Conservation (phyloP, 192 early-diverging fungal genomes). For the Backusella westeae region DNA sequence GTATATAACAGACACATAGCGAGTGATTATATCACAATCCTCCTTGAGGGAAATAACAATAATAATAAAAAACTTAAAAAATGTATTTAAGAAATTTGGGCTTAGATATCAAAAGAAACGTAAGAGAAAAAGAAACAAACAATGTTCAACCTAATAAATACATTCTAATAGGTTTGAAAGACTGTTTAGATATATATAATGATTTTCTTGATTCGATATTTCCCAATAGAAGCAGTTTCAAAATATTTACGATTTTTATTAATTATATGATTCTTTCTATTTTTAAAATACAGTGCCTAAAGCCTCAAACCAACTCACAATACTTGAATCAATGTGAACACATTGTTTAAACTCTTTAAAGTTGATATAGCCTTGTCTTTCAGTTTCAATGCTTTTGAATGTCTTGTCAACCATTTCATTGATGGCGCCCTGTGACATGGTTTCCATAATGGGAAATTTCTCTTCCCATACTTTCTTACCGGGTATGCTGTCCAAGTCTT, state of each 20-base stretch:
- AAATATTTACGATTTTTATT: neutral
- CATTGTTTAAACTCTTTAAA: conserved; percentile 79
- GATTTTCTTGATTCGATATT: too few species aligned
- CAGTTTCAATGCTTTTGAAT: conserved; percentile 60
- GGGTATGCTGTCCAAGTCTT: neutral
- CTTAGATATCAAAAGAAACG: too few species aligned
- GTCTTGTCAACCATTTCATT: conserved; percentile 92
- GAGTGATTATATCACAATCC: too few species aligned
- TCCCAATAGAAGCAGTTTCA: too few species aligned
- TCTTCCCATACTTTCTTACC: conserved; percentile 36
- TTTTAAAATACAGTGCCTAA: conserved; percentile 79
- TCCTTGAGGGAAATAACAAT: too few species aligned
- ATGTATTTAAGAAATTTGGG: too few species aligned
- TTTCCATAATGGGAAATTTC: conserved; percentile 88
- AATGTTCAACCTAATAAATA: too few species aligned
- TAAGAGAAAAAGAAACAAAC: too few species aligned
- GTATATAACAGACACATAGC: too few species aligned
- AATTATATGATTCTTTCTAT: neutral
- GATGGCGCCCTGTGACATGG: conserved; percentile 90
- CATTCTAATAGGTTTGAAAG: too few species aligned
- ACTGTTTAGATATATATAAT: too few species aligned
- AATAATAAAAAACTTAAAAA: too few species aligned
- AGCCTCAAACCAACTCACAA: conserved; percentile 89
- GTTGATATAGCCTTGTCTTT: conserved; percentile 64
- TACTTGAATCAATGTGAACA: conserved; percentile 75